Base-by-base conservation (phyloP, 192 early-diverging fungal species). In the Gaertneriomyces sp. region DNA sequence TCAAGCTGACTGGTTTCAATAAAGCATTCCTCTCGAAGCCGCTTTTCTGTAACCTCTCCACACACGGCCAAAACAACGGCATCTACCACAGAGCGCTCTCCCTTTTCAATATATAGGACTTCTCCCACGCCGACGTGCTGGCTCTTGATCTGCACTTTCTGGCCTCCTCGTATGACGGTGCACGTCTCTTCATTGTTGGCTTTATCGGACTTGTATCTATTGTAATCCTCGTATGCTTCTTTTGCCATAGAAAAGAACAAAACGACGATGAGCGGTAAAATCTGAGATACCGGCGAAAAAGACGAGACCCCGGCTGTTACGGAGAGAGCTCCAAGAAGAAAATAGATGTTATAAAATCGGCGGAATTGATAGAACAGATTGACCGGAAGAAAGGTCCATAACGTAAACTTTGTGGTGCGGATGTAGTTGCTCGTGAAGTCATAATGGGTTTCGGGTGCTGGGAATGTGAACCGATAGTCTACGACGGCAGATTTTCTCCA, bases 321-420 rank as follows among this genome's bases (percentile, higher is more conserved):
- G 4, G 79, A 79, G 12, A 85, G 58, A 1, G 80, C 78, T 8
- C 76, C 84, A 12, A 76, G 64, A 6, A 87, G 74, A 66, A 87
- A 87, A 59, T 87, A 87, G 43, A 87, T 66, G 65, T 87, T 87
- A 65, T 85, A 85, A 53, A 82, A 77, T 11, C 81, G 77, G 8
- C 69, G 60, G 60, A 86, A 86, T 81, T 98, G 94, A 75, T 93
- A 89, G 74, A 90, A 89, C 49, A 99, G 73, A 61, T 93, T 95
- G 72, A 91, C 88, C 9, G 96, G 96, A 40, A 99, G 74, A 73
- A 97, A 99, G 0, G 91, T 88, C 17, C 92, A 62, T 10, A 91
- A 72, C 8, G 93, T 93, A 78, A 96, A 97, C 72, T 97, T 98
- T n/a, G 93, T 89, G 0, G 95, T 98, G 55, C 85, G 81, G 45